phyloP scores from a whole-genome alignment of 257 asterid species.

The Prunella vulgaris region DNA sequence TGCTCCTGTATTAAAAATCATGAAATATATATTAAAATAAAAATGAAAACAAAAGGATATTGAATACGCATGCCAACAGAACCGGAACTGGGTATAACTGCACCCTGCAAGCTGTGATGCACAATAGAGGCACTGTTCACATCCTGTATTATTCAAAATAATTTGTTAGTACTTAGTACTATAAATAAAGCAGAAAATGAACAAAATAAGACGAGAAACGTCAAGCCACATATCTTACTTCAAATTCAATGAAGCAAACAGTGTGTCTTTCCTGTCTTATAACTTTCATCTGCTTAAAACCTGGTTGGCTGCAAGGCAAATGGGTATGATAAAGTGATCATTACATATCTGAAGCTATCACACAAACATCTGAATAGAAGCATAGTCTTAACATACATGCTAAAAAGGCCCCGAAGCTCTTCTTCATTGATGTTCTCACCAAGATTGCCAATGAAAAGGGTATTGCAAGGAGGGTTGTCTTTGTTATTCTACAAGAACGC shows the following conservation, averaged over 20 bases:
- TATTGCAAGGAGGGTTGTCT: constrained; percentile 98
- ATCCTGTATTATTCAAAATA: constrained; percentile 51
- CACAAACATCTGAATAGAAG: not conserved
- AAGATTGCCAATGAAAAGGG: constrained; percentile 95
- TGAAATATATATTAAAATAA: not conserved
- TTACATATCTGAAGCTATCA: not conserved
- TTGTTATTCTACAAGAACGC: constrained; percentile 66
- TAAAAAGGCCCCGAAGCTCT: constrained; percentile 83
- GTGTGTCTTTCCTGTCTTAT: constrained; percentile 96
- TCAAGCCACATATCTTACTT: constrained; percentile 46
- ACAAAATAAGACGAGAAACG: constrained; percentile 4
- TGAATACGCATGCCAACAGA: constrained; percentile 99
- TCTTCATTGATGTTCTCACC: constrained; percentile 97
- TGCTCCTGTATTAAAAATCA: not conserved
- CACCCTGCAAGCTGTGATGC: constrained; percentile 93
- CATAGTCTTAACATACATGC: constrained; percentile 41
- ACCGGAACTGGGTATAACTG: constrained; percentile 95
- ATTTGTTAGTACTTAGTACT: not conserved
- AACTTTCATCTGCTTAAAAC: constrained; percentile 97
- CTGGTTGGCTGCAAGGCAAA: constrained; percentile 73
- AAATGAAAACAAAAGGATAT: constrained; percentile 63
- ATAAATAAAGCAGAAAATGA: not conserved
- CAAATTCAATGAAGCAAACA: constrained; percentile 99
- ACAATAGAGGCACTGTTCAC: constrained; percentile 82
- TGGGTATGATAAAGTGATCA: constrained; percentile 12